Conservation (phyloP, 179 eudicot species). For the Gypsophila paniculata region DNA sequence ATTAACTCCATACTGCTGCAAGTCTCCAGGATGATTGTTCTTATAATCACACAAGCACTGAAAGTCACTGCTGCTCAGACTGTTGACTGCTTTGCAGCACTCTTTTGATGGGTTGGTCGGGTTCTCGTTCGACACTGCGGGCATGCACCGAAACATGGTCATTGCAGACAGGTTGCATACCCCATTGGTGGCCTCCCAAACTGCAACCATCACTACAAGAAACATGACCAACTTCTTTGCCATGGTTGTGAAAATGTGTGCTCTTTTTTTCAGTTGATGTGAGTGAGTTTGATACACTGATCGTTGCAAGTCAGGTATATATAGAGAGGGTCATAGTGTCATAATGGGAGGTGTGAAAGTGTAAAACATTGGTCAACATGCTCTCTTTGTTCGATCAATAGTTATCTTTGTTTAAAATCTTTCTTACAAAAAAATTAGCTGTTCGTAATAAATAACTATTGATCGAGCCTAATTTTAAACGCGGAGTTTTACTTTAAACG, state of each 20-base stretch:
- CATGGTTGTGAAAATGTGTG: background rate
- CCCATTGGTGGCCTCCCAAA: slow-evolving; percentile 21
- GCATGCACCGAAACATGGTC: slow-evolving; percentile 42
- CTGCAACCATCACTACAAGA: slow-evolving; percentile 12
- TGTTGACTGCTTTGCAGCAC: slow-evolving; percentile 43
- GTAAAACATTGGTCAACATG: no score
- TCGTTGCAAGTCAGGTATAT: slow-evolving; percentile 5
- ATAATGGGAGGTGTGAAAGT: no score
- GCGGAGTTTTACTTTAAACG: no score
- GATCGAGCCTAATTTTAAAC: no score
- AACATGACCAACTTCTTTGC: slow-evolving; percentile 12
- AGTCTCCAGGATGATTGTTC: slow-evolving; percentile 30
- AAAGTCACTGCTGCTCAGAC: slow-evolving; percentile 44
- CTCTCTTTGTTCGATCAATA: no score
- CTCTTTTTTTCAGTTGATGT: background rate
- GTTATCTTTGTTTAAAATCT: no score
- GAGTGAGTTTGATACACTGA: background rate
- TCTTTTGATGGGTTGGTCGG: slow-evolving; percentile 44
- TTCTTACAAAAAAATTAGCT: no score
- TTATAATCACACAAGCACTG: slow-evolving; percentile 57
- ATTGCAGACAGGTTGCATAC: slow-evolving; percentile 49
- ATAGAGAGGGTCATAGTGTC: background rate
- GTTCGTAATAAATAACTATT: no score
- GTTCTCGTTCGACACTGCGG: slow-evolving; percentile 39
- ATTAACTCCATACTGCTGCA: slow-evolving; percentile 61